Evolutionary conservation across 805 yeast genomes (phyloP), one percentile per base, ranked within the genome.

Genomic region (Metschnikowia peoriensis): DNA sequence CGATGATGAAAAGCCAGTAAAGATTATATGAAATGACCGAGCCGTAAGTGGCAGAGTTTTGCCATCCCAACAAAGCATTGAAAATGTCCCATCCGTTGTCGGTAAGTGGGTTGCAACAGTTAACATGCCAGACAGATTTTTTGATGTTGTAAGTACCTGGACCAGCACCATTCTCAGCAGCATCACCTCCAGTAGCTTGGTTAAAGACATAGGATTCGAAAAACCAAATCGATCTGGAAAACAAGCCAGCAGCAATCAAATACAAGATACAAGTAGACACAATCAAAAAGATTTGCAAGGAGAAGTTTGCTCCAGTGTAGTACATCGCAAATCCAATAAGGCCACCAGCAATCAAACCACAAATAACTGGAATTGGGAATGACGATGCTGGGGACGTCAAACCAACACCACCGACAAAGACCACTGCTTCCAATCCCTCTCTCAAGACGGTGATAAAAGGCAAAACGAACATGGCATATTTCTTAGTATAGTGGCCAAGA

Each of bases 61-160:
- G 97, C 99, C 99, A 93, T 57, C 98, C 99, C 58, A 93, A 77
- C 51, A 93, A 71, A 28, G 97, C 89, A 66, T 93, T 93, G 80
- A 93, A 93, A 56, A 93, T 85, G 81, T 91, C 97, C 98, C 98
- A 93, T 75, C 97, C 98, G 62, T 86, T 84, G 72, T 87, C 93
- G 53, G 80, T 77, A 70, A 87, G 92, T 43, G 97, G 97, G 72
- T 92, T 91, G 77, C 98, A 93, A 76, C 97, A 93, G 80, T 93
- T 91, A 56, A 93, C 96, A 74, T 93, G 99, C 92, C 97, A 93
- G 28, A 93, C 97, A 11, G 88, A 73, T 64, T 80, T 80, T 47
- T 77, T 64, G 64, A 93, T 82, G 71, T 93, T 85, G 73, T 93
- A 93, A 28, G 97, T 86, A 66, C 99, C 99, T 43, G 96, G 93